A percentile compares a stretch with the other conserved stretches of the same genome.
phyloP scores from a whole-genome alignment of 441 rosid species.

The Francoa sonchifolia region DNA sequence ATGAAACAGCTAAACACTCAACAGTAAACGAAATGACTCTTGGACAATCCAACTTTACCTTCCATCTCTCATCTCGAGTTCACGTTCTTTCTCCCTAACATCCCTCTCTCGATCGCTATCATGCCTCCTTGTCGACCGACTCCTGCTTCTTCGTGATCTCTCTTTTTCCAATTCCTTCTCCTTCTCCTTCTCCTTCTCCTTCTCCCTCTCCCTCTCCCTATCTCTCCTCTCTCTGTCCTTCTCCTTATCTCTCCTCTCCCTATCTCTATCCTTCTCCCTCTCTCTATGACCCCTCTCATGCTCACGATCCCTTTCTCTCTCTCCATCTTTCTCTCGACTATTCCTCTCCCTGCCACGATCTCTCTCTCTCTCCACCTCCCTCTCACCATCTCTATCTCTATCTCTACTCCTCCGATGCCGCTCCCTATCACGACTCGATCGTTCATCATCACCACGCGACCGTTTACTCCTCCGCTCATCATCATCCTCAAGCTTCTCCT shows the following conservation, averaged over 20 bases:
- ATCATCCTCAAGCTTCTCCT: constrained; percentile 24
- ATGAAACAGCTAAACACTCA: too few relatives aligned
- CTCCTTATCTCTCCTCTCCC: too few relatives aligned
- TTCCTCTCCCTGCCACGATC: constrained; percentile 8
- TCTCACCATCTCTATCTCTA: constrained; percentile 14
- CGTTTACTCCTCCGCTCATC: constrained; percentile 38
- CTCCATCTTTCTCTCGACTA: constrained; percentile 7
- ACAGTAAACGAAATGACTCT: too few relatives aligned
- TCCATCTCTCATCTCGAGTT: constrained; percentile 42
- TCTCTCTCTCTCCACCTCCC: constrained; percentile 11
- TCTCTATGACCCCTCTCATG: constrained; percentile 10
- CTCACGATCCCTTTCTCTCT: constrained; percentile 7
- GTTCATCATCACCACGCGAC: constrained; percentile 38
- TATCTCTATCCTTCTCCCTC: constrained; percentile 13
- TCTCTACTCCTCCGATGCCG: constrained; percentile 29
- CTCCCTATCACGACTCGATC: constrained; percentile 40
- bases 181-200: constrained; percentile 22
- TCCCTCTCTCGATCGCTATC: constrained; percentile 23
- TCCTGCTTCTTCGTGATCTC: constrained; percentile 36
- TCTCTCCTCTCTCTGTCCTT: constrained; percentile 8
- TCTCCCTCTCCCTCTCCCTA: constrained; percentile 21
- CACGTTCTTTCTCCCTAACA: constrained; percentile 13
- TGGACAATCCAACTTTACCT: constrained; percentile 47
- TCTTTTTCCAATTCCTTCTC: constrained; percentile 22
- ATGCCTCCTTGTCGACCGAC: constrained; percentile 41